Percentiles rank a stretch among this genome's conserved stretches.
phyloP scores from a whole-genome alignment of 2,329 filamentous ascomycete species.

The Bipolaris zeicola region DNA sequence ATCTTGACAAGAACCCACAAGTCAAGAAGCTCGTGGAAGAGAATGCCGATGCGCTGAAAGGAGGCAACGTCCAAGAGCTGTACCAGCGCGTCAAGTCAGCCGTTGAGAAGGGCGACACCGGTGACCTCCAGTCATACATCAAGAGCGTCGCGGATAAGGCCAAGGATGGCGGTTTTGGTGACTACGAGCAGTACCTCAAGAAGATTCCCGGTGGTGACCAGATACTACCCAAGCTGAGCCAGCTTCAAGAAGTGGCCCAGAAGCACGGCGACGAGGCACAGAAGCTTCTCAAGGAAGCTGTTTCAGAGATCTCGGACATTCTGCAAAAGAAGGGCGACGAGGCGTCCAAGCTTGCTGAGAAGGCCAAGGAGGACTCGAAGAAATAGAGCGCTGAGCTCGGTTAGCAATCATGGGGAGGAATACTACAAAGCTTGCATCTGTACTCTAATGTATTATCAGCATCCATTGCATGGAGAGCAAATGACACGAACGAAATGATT shows the following conservation, averaged over 20 bases:
- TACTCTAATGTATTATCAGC: constrained; percentile 18
- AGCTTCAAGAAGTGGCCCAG: constrained; percentile 67
- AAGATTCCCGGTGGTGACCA: constrained; percentile 68
- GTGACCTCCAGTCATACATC: constrained; percentile 66
- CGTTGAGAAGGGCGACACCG: constrained; percentile 64
- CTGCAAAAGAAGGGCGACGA: constrained; percentile 44
- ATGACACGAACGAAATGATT: background rate
- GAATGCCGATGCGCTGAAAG: constrained; percentile 70
- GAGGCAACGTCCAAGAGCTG: constrained; percentile 68
- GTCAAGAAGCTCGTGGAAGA: constrained; percentile 74
- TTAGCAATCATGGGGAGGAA: background rate
- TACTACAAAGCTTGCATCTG: constrained; percentile 5
- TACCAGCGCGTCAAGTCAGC: constrained; percentile 67
- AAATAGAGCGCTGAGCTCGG: constrained; percentile 26
- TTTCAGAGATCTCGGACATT: constrained; percentile 43
- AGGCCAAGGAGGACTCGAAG: constrained; percentile 44
- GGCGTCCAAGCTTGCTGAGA: constrained; percentile 39
- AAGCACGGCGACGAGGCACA: constrained; percentile 73
- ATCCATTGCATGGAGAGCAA: background rate
- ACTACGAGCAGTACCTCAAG: constrained; percentile 67
- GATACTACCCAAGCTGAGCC: constrained; percentile 68
- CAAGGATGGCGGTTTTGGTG: constrained; percentile 58
- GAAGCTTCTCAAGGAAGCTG: constrained; percentile 68
- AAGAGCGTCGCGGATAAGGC: constrained; percentile 64
- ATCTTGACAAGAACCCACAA: constrained; percentile 77